phyloP scores from a whole-genome alignment of 192 early-diverging fungal species.

The Coemansia sp. region DNA sequence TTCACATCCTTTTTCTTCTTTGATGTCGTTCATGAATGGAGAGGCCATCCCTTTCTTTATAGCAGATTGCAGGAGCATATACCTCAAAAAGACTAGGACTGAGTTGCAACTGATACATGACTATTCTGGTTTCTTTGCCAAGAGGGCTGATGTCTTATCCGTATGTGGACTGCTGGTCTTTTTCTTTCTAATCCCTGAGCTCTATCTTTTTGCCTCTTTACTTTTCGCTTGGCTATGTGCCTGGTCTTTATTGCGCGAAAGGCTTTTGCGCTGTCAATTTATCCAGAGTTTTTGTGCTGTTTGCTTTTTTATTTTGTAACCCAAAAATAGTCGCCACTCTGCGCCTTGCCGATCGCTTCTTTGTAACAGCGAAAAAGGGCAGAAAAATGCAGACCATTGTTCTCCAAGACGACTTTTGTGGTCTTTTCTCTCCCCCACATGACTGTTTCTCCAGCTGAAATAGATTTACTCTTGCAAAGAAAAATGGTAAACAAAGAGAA shows the following conservation, averaged over 20 bases:
- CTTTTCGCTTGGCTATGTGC: neutral
- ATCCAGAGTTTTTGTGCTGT: neutral
- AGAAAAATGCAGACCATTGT: neutral
- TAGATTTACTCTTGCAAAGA: neutral
- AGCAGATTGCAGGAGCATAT: too few relatives aligned
- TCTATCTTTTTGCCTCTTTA: neutral
- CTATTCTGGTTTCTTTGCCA: too few relatives aligned
- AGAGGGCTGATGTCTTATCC: too few relatives aligned
- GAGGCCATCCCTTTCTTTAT: neutral
- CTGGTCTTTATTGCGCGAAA: neutral
- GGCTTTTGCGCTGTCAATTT: neutral
- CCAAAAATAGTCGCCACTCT: neutral
- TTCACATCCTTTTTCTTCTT: neutral
- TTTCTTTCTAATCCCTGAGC: too few relatives aligned
- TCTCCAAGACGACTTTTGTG: too few relatives aligned
- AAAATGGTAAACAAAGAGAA: too few relatives aligned
- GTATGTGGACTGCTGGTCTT: too few relatives aligned
- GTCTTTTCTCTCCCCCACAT: too few relatives aligned
- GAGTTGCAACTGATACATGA: too few relatives aligned
- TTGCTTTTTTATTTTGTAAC: too few relatives aligned
- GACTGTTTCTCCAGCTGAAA: neutral
- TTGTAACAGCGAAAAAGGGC: constrained; percentile 17
- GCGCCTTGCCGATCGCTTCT: constrained; percentile 19
- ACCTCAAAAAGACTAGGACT: too few relatives aligned
- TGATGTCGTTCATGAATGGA: neutral